Base-by-base conservation (phyloP, 2,329 filamentous ascomycete genomes). In the Fusarium sp. region DNA sequence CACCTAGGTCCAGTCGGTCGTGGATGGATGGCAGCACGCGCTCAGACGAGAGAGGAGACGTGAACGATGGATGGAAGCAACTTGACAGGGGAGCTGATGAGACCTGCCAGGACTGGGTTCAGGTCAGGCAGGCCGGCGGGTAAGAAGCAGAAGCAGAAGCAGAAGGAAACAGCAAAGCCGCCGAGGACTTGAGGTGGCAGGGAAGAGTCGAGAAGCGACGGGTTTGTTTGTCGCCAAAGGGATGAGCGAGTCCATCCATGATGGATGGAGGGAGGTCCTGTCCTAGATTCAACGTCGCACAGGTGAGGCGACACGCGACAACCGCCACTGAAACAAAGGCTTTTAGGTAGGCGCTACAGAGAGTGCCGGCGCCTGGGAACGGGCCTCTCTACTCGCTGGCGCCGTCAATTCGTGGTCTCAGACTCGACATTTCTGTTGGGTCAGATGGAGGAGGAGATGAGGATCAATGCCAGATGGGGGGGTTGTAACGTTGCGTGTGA, bases 221-320 rank as follows among this genome's bases (percentile, higher is more conserved):
- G 60, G 58, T 52, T 62, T 67, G 68, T 63, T 66, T 59, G 62
- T 50, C 47, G 61, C 54, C 63, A 56, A 63, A 56, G 27, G 20
- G 27, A 33, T 56, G 52, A 22, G 31, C 13, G 27, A 33, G 20
- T 33, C 31, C n/a, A 56, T 20, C 36, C 29, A 63, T 66, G 42
- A 66, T 68, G 52, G 58, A 40, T 13, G 40, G 62, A 29, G 25
- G 47, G 25, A 10, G 18, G 25, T 36, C 35, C 35, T 36, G 47
- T n/a, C 42, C 63, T 57, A 57, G 57, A 77, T 61, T 64, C 75
- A 77, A 77, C 75, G 75, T 77, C 75, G 73, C 75, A 77, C 73
- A 74, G 68, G 63, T 45, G 71, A 70, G 67, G 58, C 60, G 74
- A 73, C 66, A 67, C 71, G 74, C 65, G 71, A 72, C 71, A 73